Base-by-base conservation (phyloP, 2,329 filamentous ascomycete species). In the Ascocoryne sarcoides region DNA sequence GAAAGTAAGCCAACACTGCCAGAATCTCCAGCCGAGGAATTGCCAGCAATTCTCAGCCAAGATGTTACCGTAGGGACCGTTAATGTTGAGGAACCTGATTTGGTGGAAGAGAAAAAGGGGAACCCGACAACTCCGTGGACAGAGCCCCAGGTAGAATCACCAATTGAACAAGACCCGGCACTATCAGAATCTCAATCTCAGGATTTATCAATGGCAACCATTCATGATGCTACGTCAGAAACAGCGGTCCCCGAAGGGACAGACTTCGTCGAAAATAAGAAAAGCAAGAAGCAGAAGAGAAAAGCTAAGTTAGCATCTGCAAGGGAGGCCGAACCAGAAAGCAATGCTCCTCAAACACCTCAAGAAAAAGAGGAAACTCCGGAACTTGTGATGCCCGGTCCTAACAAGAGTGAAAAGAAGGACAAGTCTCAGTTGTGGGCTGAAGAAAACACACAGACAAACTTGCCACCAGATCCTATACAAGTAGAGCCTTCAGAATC, bases 331-430 rank as follows among this genome's bases (percentile, higher is more conserved):
- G 37, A 39, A n/a, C 4, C 19, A 12, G 29, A 15, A n/a, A 15
- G 14, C 4, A n/a, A 12, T 16, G 10, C 19, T n/a, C 19, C 18
- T 2, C 28, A 33, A 15, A n/a, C 31, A 12, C 30, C 31, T n/a
- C 19, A 32, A 40, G 46, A 44, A 33, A 4, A 21, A 4, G 36
- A 40, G 15, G 28, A 37, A 5, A 39, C 21, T 9, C 32, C 40
- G 14, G 46, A 48, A 9, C 42, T 44, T 37, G 20, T 34, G 5
- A 31, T 33, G 3, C 21, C 43, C 18, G 20, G 31, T 9, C 44
- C 46, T 10, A 47, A 51, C 26, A 50, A 48, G 23, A 18, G 18
- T 20, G 47, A 51, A 32, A 48, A 51, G 32, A 48, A 46, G 36
- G 41, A 29, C 10, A 49, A 51, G 37, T 39, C 35, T 28, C 42